These are phyloP conservation scores for Serendipita sp. DNA, from an alignment of 768 basidiomycete genomes.

Conservation along the genomic window DNA sequence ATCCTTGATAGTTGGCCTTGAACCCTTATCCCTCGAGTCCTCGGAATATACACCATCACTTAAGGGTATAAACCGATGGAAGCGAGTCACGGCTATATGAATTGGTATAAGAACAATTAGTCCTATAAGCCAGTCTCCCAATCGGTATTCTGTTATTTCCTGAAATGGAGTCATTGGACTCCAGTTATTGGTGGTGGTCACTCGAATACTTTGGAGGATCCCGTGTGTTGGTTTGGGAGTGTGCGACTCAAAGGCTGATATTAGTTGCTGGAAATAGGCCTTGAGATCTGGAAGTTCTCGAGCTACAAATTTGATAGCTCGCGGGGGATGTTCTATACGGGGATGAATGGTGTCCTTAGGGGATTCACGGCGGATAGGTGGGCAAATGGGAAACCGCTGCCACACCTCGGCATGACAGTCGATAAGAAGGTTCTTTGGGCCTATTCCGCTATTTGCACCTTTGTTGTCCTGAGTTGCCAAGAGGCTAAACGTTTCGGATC, in stretches of 20 bases:
- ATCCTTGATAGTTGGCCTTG: slow-evolving; percentile 39
- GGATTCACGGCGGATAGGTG: slow-evolving; percentile 34
- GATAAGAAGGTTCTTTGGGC: too few relatives aligned
- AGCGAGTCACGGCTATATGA: slow-evolving; percentile 41
- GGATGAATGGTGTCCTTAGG: slow-evolving; percentile 23
- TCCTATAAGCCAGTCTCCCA: slow-evolving; percentile 49
- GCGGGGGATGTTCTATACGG: slow-evolving; percentile 25
- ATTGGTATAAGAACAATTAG: slow-evolving; percentile 48
- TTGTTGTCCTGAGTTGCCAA: too few relatives aligned
- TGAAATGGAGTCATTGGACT: not conserved
- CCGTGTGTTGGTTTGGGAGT: slow-evolving; percentile 39
- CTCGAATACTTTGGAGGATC: slow-evolving; percentile 25
- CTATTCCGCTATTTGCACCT: too few relatives aligned
- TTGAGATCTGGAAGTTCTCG: slow-evolving; percentile 24
- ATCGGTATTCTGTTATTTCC: slow-evolving; percentile 19
- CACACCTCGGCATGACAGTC: slow-evolving; percentile 42
- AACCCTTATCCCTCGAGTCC: slow-evolving; percentile 36
- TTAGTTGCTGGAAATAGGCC: slow-evolving; percentile 31
- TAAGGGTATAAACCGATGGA: slow-evolving; percentile 45
- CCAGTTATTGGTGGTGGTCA: slow-evolving; percentile 19
- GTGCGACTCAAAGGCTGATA: slow-evolving; percentile 30
- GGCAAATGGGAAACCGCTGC: slow-evolving; percentile 42
- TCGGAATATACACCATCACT: slow-evolving; percentile 41
- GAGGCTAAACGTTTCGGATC: too few relatives aligned
- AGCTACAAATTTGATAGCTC: too few relatives aligned